A percentile compares a stretch with the other conserved stretches of the same genome.
phyloP scores from a whole-genome alignment of 2,329 filamentous ascomycete species.

The Alternaria sp. region DNA sequence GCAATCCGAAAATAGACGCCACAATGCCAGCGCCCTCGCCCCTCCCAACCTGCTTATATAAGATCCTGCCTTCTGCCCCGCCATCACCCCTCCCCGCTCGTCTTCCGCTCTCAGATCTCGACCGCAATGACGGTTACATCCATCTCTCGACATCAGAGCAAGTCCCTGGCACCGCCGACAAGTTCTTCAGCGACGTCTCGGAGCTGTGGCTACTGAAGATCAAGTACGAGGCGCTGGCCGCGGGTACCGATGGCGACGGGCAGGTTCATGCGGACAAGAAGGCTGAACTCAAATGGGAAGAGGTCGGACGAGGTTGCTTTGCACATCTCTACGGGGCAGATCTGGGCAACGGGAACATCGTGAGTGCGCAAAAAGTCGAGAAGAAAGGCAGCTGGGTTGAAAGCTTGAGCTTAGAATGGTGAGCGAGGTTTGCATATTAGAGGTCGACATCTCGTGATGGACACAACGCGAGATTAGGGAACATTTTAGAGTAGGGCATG shows the following conservation, averaged over 20 bases:
- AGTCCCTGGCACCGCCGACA: constrained; percentile 47
- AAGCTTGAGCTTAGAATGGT: constrained; percentile 44
- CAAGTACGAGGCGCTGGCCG: constrained; percentile 55
- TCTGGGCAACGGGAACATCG: constrained; percentile 64
- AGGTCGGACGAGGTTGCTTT: constrained; percentile 58
- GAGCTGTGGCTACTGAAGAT: constrained; percentile 65
- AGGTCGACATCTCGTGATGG: not conserved
- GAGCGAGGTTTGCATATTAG: constrained; percentile 21
- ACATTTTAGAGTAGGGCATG: not conserved
- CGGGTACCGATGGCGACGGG: constrained; percentile 42
- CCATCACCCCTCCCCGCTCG: constrained; percentile 62
- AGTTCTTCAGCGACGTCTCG: constrained; percentile 44
- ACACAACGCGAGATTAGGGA: not conserved
- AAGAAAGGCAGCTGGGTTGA: constrained; percentile 61
- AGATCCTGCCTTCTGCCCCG: constrained; percentile 65
- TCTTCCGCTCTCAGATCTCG: constrained; percentile 68
- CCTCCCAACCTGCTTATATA: constrained; percentile 61
- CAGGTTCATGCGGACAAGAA: constrained; percentile 30
- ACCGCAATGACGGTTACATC: constrained; percentile 68
- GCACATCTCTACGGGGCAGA: constrained; percentile 67
- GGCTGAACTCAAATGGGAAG: constrained; percentile 63
- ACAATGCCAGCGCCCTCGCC: constrained; percentile 46
- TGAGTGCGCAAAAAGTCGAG: constrained; percentile 58
- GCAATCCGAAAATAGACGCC: not conserved
- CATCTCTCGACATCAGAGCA: constrained; percentile 68